phyloP scores from a whole-genome alignment of 306 rosid genomes.

The Neltuma alba region DNA sequence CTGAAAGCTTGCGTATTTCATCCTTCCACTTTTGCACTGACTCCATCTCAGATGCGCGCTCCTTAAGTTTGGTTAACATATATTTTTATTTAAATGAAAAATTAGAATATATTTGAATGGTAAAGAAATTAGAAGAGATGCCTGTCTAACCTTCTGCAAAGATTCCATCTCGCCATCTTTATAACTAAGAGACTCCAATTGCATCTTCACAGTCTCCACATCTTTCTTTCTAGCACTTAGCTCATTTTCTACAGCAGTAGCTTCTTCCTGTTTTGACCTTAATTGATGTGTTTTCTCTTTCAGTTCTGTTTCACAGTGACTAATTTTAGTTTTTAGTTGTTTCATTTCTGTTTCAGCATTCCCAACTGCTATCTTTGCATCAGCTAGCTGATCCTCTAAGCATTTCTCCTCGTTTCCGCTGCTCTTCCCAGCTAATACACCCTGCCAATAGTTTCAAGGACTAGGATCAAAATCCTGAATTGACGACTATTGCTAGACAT shows the following conservation, averaged over 20 bases:
- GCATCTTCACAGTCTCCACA: conserved; percentile 58
- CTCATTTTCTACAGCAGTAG: conserved; percentile 78
- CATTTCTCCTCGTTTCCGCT: conserved; percentile 92
- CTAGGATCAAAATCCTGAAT: conserved; percentile 11
- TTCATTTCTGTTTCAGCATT: conserved; percentile 85
- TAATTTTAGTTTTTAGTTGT: conserved; percentile 78
- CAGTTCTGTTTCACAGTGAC: conserved; percentile 82
- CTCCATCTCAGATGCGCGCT: conserved; percentile 70
- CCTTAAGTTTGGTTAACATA: conserved; percentile 51
- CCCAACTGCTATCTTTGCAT: conserved; percentile 92
- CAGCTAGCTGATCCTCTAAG: conserved; percentile 83
- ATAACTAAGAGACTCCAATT: conserved; percentile 74
- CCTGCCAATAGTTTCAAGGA: conserved; percentile 50
- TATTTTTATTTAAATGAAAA: conserved; percentile 21
- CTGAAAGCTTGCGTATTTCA: conserved; percentile 79
- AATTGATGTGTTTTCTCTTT: conserved; percentile 75
- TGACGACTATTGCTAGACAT: conserved; percentile 5
- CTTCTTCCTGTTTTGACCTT: conserved; percentile 85
- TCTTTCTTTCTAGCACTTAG: conserved; percentile 60
- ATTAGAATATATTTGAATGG: conserved; percentile 21
- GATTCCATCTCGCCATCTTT: conserved; percentile 86
- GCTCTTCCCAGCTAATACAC: conserved; percentile 86
- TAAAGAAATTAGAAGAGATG: conserved; percentile 35
- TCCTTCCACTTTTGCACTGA: conserved; percentile 77
- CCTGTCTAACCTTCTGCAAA: conserved; percentile 66